Conservation (phyloP, 495 filamentous ascomycete species). For the Lepraria neglecta region DNA sequence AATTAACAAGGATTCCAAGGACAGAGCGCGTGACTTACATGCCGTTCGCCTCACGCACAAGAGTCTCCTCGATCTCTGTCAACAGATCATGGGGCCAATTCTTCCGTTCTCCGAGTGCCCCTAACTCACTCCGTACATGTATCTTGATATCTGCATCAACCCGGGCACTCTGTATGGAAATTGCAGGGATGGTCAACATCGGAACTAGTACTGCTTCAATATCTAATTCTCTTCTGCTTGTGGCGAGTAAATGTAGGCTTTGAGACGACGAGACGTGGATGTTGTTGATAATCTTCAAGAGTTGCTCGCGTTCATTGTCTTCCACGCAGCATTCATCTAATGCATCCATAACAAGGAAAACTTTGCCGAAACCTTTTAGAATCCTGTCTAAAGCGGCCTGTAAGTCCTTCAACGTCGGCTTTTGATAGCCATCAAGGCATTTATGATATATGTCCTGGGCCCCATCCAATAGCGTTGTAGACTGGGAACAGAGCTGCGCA, state of each 20-base stretch:
- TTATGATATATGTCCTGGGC: not conserved
- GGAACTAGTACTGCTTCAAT: not conserved
- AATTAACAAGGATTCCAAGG: not conserved
- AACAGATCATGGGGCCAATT: not conserved
- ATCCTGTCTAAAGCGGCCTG: not conserved
- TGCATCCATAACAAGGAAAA: not conserved
- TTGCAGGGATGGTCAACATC: not conserved
- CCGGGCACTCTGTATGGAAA: not conserved
- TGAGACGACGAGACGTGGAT: not conserved
- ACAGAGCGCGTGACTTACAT: not conserved
- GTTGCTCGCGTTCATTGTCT: not conserved
- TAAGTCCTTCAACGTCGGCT: not conserved
- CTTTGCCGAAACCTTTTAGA: not conserved
- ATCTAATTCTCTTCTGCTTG: slow-evolving; percentile 2
- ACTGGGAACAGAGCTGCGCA: slow-evolving; percentile 25
- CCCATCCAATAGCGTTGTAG: not conserved
- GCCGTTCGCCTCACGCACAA: not conserved
- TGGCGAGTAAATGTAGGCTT: not conserved
- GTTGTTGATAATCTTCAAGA: not conserved
- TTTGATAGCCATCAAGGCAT: not conserved
- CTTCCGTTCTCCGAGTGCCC: not conserved
- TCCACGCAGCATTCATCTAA: not conserved
- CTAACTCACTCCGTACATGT: not conserved
- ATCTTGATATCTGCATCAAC: not conserved
- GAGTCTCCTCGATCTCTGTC: not conserved